These are phyloP conservation scores for Daldinia vernicosa DNA, from an alignment of 495 filamentous ascomycete species.

Conservation along the genomic window DNA sequence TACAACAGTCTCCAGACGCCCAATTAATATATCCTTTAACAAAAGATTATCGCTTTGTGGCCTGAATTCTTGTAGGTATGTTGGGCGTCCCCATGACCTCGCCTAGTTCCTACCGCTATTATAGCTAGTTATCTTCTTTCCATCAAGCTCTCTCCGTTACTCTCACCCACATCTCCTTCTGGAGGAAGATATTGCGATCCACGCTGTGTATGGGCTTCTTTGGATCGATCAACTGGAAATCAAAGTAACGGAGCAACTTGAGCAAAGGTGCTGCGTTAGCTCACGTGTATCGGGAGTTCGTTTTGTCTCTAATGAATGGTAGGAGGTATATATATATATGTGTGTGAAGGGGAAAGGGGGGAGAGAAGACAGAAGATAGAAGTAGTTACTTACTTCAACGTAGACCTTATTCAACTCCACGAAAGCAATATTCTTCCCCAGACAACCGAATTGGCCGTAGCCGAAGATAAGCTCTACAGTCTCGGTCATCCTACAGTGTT, in stretches of 20 bases:
- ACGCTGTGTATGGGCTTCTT: neutral
- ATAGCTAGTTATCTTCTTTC: neutral
- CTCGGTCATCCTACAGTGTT: neutral
- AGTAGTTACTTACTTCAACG: neutral
- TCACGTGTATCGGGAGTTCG: neutral
- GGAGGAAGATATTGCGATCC: neutral
- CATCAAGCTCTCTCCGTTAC: neutral
- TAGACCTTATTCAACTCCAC: neutral
- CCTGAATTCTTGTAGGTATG: neutral
- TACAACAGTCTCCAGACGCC: no score
- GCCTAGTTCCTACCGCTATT: neutral
- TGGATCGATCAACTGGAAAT: neutral
- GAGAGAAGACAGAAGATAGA: neutral
- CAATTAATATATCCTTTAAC: no score
- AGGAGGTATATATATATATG: neutral
- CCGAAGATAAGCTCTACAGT: neutral
- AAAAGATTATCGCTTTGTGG: neutral
- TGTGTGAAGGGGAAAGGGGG: neutral
- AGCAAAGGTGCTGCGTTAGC: neutral
- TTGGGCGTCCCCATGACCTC: neutral
- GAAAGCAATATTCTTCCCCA: neutral
- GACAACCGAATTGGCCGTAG: neutral
- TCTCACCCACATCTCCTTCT: neutral
- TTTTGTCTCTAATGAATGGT: no score
- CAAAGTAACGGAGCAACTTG: neutral